phyloP scores from a whole-genome alignment of 2,329 filamentous ascomycete genomes.

The Tolypocladium album region DNA sequence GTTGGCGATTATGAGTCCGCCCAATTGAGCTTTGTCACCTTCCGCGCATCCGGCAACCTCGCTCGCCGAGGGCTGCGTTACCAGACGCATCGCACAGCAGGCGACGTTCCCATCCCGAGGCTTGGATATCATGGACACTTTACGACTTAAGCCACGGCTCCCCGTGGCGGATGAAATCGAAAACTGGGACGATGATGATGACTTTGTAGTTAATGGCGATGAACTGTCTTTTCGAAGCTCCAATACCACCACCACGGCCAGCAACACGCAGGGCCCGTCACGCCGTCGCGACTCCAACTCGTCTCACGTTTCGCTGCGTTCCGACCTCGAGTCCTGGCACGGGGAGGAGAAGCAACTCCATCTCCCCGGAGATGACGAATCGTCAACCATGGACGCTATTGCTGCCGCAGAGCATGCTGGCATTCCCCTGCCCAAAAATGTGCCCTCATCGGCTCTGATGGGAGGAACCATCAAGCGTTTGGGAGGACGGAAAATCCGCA shows the following conservation, averaged over 20 bases:
- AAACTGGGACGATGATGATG: constrained; percentile 71
- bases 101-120: constrained; percentile 5
- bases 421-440: constrained; percentile 79
- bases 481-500: constrained; percentile 62
- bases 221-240: constrained; percentile 50
- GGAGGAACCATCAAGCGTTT: constrained; percentile 90
- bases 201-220: constrained; percentile 60
- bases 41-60: neutral
- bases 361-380: constrained; percentile 74
- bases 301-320: constrained; percentile 71
- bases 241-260: constrained; percentile 19
- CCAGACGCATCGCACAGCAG: neutral
- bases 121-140: constrained; percentile 36
- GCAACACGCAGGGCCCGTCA: constrained; percentile 10
- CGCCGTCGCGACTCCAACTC: constrained; percentile 68
- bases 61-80: neutral
- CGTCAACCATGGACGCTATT: constrained; percentile 75
- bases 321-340: constrained; percentile 64
- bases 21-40: constrained; percentile 6
- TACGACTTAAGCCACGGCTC: constrained; percentile 41
- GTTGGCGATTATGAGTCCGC: constrained; percentile 11
- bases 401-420: constrained; percentile 78
- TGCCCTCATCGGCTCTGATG: constrained; percentile 79
- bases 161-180: constrained; percentile 55
- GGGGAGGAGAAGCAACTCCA: constrained; percentile 83